Base-by-base conservation (phyloP, 2,329 filamentous ascomycete genomes). In the Thelonectria rubi region DNA sequence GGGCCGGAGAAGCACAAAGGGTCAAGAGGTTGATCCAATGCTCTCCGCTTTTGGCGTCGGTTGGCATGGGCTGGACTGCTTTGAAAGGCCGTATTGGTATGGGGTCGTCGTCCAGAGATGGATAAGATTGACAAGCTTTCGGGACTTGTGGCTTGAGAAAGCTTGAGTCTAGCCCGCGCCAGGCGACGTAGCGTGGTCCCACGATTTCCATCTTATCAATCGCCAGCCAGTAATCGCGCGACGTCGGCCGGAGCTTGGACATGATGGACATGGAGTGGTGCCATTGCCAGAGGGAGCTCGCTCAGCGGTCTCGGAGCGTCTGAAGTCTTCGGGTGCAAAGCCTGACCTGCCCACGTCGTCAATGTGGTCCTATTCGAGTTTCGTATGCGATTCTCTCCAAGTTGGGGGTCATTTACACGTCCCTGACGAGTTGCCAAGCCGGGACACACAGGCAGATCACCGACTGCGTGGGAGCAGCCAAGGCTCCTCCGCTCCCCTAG, bases 341-440 rank as follows among this genome's bases (percentile, higher is more conserved):
- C 34, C 15, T 37, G 4, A 14, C 11, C 34, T 15, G 12, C 34
- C 34, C 34, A 37, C 34, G 12, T 15, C 34, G 34, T 37, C 34
- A 37, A 37, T 4, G 14, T 15, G 8, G 15, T 43, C 40, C 40
- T 12, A 43, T 43, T 17, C 40, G n/a, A 17, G 17, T 20, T 58
- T 53, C 64, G 68, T 15, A 46, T 42, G n/a, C n/a, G 4, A 12
- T n/a, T 39, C 37, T 12, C 40, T 43, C 17, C 7, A 18, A 24
- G 18, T 14, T 24, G 20, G 17, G 42, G 17, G 42, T 46, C 18
- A 45, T n/a, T 46, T 46, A 24, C 40, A 43, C 26, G 26, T 43
- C 40, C 71, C 69, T 68, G 70, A 70, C 70, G 69, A 71, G 34
- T 69, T 60, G 68, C 68, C 68, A 71, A 70, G 68, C 45, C 66